A percentile compares a stretch with the other conserved stretches of the same genome.
Evolutionary conservation across 495 filamentous ascomycete species (phyloP).

Genomic region (Pyronema omphalodes): DNA sequence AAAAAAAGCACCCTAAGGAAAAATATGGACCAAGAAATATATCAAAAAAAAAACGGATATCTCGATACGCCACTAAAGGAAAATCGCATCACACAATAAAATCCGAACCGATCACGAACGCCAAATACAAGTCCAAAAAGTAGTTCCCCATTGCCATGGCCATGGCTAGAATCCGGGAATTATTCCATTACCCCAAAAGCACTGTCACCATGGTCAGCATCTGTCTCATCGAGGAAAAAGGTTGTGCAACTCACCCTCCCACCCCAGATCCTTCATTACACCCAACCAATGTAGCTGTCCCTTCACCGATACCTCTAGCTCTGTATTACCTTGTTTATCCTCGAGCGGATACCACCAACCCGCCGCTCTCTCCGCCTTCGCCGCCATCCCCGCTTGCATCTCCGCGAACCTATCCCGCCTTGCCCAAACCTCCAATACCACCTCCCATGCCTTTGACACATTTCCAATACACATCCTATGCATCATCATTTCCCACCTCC

Average conservation of each 20-base stretch:
- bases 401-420: conserved; percentile 30
- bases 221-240: neutral
- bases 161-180: too few species aligned
- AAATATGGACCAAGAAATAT: too few species aligned
- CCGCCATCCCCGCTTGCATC: neutral
- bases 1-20: too few species aligned
- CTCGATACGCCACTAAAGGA: too few species aligned
- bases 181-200: neutral
- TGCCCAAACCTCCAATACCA: conserved; percentile 39
- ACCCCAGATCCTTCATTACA: conserved; percentile 62
- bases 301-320: conserved; percentile 46
- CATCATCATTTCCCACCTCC: conserved; percentile 46
- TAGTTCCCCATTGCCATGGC: too few species aligned
- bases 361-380: neutral
- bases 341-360: neutral
- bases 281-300: conserved; percentile 57
- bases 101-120: too few species aligned
- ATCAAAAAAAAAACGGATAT: too few species aligned
- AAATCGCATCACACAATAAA: too few species aligned
- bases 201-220: neutral
- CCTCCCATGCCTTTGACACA: conserved; percentile 42
- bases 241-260: conserved; percentile 44
- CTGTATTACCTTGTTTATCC: conserved; percentile 21
- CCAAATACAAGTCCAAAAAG: too few species aligned
- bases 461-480: conserved; percentile 51